A percentile compares a stretch with the other conserved stretches of the same genome.
phyloP scores from a whole-genome alignment of 176 grass and related monocot species.

The Cenchrus americanus region DNA sequence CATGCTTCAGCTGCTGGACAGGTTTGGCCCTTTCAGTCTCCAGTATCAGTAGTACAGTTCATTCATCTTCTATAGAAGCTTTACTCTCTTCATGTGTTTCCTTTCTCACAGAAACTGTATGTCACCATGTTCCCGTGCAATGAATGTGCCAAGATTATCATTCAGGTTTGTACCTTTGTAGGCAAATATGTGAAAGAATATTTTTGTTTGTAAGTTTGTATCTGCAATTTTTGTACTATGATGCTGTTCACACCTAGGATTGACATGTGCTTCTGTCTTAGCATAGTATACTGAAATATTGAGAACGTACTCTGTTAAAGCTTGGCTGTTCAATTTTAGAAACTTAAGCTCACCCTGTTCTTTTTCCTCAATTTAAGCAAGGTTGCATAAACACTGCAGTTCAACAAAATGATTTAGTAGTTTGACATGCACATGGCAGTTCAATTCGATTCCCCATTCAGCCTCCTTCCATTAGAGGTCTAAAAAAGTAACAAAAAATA shows the following conservation, averaged over 20 bases:
- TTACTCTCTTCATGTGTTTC: conserved; percentile 11
- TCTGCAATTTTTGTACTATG: conserved; percentile 3
- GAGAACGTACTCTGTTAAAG: neutral
- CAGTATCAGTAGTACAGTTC: neutral
- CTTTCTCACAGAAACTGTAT: conserved; percentile 82
- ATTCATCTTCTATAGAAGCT: conserved; percentile 14
- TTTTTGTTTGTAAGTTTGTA: conserved; percentile 7
- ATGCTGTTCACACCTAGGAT: neutral
- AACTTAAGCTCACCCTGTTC: neutral
- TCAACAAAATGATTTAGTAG: conserved; percentile 5
- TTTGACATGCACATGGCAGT: neutral
- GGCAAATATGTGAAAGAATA: no score
- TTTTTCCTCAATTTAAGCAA: neutral
- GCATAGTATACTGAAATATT: neutral
- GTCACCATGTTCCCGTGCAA: conserved; percentile 99
- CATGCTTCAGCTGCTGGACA: conserved; percentile 98
- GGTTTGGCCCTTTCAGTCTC: conserved; percentile 47
- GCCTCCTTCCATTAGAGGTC: neutral
- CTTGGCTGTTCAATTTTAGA: neutral
- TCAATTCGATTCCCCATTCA: neutral
- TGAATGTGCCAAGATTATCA: conserved; percentile 98
- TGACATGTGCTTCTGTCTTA: conserved; percentile 3
- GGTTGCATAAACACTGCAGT: neutral
- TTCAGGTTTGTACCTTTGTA: conserved; percentile 60
- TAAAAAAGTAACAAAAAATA: conserved; percentile 3